Base-by-base conservation (phyloP, 306 rosid genomes). In the Trichosanthes truncata region DNA sequence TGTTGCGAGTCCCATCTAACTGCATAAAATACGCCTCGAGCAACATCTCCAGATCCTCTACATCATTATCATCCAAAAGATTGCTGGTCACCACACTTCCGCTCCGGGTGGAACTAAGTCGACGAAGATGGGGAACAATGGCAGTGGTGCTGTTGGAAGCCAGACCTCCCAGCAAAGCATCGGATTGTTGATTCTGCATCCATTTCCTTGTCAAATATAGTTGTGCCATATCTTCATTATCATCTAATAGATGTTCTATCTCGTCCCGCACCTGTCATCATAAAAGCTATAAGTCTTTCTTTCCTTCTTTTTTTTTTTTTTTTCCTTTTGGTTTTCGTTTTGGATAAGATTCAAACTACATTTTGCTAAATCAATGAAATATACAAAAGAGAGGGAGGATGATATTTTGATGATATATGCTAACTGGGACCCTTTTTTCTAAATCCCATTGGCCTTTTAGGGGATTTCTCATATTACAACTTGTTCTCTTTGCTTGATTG, bases 1-100 rank as follows among this genome's bases (percentile, higher is more conserved):
- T 95, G 94, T 95, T 93, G 43, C 96, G 99, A 49, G 99, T 93
- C 79, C 97, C 93, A 85, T 95, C 99, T 80, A 95, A 84, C 84
- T 96, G 98, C 94, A 96, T 93, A 84, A 96, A 96, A 82, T 96
- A 96, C 52, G 98, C 99, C 88, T 96, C 99, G 40, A 96, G 98
- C 91, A 96, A 83, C 99, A 96, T 96, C 86, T 96, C 98, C 78
- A 93, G 87, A 85, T 96, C 99, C 87, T 96, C 99, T 38, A 96
- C 98, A 33, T 90, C 96, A 57, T 87, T 86, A 77, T 89, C 93
- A 81, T 87, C 90, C 84, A 31, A 81, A 52, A 77, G 79, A 80
- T 84, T 89, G 86, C 94, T 90, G 65, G 91, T 86, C 57, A 84
- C 84, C 83, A 90, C 62, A 82, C 97, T 95, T 83, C 84, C 92